Conservation (phyloP, 2,329 filamentous ascomycete species). For the Amesomyces nigricolor region DNA sequence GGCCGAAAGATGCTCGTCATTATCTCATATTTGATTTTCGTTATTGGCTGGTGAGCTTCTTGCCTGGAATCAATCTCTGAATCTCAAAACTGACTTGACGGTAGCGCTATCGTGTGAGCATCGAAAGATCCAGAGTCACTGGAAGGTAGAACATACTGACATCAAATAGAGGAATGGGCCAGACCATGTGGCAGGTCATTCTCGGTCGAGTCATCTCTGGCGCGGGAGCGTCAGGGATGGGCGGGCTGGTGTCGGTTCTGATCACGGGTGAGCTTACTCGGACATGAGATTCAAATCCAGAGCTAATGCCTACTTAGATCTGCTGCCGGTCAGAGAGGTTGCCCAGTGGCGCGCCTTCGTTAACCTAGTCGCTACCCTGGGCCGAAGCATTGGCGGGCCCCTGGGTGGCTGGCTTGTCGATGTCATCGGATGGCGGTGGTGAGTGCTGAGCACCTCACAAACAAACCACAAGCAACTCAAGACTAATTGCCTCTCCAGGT, state of each 20-base stretch:
- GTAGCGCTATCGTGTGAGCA: conserved; percentile 31
- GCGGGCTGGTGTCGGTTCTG: conserved; percentile 45
- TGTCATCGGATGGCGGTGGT: conserved; percentile 60
- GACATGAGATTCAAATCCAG: neutral
- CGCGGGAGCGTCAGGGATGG: conserved; percentile 47
- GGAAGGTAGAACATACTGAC: neutral
- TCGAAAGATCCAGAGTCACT: neutral
- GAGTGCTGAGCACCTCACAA: conserved; percentile 27
- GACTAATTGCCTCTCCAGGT: conserved; percentile 32
- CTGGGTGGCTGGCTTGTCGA: conserved; percentile 58
- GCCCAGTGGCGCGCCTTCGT: conserved; percentile 50
- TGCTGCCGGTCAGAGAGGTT: conserved; percentile 48
- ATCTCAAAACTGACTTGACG: neutral
- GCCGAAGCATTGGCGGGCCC: conserved; percentile 47
- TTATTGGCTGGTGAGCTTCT: conserved; percentile 40
- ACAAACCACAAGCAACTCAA: neutral
- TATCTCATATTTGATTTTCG: conserved; percentile 46
- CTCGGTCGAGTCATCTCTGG: conserved; percentile 48
- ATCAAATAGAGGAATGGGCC: conserved; percentile 35
- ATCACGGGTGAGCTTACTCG: conserved; percentile 39
- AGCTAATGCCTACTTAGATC: conserved; percentile 31
- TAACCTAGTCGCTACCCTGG: conserved; percentile 47
- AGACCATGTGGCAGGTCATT: conserved; percentile 44
- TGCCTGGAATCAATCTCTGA: neutral
- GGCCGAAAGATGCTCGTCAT: conserved; percentile 48